Evolutionary conservation across 148 eudicot species (phyloP).

Genomic region (Vaccinium darrowii): DNA sequence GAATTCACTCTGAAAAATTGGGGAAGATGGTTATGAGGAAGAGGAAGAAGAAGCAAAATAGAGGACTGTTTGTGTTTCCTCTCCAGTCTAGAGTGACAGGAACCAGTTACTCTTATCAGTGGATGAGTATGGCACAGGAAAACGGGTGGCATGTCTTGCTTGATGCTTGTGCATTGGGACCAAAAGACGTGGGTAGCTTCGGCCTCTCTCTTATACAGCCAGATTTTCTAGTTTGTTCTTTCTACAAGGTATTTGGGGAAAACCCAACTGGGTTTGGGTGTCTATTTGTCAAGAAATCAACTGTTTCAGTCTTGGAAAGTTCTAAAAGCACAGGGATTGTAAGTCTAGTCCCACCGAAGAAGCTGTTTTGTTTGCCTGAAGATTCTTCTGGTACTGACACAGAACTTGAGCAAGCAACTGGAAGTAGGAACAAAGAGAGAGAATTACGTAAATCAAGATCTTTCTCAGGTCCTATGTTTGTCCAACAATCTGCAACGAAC

Average conservation of each 20-base stretch:
- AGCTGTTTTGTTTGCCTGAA: constrained; percentile 34
- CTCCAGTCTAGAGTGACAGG: constrained; percentile 87
- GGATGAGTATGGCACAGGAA: constrained; percentile 92
- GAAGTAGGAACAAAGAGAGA: constrained; percentile 3
- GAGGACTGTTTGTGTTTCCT: constrained; percentile 82
- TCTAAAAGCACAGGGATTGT: constrained; percentile 60
- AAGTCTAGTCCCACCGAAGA: constrained; percentile 46
- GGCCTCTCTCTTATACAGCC: constrained; percentile 82
- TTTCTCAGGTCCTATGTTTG: background rate
- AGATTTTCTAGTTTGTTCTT: constrained; percentile 81
- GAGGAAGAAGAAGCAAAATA: constrained; percentile 44
- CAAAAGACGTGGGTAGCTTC: constrained; percentile 91
- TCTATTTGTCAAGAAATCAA: constrained; percentile 80
- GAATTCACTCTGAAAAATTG: constrained; percentile 56
- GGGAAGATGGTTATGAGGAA: constrained; percentile 53
- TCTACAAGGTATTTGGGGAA: constrained; percentile 91
- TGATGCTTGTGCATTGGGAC: constrained; percentile 92
- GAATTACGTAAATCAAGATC: background rate
- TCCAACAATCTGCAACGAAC: background rate
- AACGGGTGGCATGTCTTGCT: constrained; percentile 94
- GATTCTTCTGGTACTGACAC: constrained; percentile 47
- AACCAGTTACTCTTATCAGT: constrained; percentile 86
- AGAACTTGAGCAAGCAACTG: constrained; percentile 13
- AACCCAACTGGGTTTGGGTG: constrained; percentile 94
- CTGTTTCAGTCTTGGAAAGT: constrained; percentile 47